Percentiles rank a stretch among this genome's conserved stretches.
Evolutionary conservation across 2,329 filamentous ascomycete species (phyloP).

Genomic region (Monilinia fructicola): DNA sequence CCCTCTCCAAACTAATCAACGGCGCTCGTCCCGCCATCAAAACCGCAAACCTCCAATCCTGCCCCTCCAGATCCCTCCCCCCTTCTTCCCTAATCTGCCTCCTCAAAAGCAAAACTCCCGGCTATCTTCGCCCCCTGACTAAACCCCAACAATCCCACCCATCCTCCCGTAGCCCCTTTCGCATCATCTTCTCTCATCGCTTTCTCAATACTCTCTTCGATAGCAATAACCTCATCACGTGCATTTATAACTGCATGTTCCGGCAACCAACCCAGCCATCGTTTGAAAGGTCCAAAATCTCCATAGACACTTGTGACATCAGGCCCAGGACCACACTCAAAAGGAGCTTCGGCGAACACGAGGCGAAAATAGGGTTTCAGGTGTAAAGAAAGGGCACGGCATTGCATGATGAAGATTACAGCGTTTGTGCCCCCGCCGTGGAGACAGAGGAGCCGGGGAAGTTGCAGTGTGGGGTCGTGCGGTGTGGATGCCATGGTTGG

Average conservation of each 20-base stretch:
- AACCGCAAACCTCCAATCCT: constrained; percentile 57
- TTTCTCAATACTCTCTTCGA: constrained; percentile 43
- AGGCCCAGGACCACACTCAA: constrained; percentile 58
- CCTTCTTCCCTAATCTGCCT: constrained; percentile 51
- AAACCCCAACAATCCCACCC: constrained; percentile 64
- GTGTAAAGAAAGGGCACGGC: constrained; percentile 47
- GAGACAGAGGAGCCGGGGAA: constrained; percentile 73
- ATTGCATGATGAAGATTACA: constrained; percentile 67
- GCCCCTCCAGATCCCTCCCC: constrained; percentile 15
- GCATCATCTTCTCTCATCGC: constrained; percentile 55
- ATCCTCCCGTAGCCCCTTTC: constrained; percentile 51
- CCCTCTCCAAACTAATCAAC: constrained; percentile 49
- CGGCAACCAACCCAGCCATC: constrained; percentile 63
- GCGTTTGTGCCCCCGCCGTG: constrained; percentile 76
- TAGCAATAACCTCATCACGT: constrained; percentile 49
- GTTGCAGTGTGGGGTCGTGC: constrained; percentile 23
- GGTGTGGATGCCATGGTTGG: constrained; percentile 1
- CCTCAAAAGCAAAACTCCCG: constrained; percentile 55
- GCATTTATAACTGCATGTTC: constrained; percentile 47
- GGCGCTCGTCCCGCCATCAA: constrained; percentile 62
- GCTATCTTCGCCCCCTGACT: constrained; percentile 65
- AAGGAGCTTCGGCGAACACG: constrained; percentile 70
- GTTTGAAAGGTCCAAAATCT: constrained; percentile 62
- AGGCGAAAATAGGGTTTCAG: constrained; percentile 57
- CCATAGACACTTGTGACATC: constrained; percentile 65